Conservation (phyloP, 2,329 filamentous ascomycete genomes). For the Claviceps sp. region DNA sequence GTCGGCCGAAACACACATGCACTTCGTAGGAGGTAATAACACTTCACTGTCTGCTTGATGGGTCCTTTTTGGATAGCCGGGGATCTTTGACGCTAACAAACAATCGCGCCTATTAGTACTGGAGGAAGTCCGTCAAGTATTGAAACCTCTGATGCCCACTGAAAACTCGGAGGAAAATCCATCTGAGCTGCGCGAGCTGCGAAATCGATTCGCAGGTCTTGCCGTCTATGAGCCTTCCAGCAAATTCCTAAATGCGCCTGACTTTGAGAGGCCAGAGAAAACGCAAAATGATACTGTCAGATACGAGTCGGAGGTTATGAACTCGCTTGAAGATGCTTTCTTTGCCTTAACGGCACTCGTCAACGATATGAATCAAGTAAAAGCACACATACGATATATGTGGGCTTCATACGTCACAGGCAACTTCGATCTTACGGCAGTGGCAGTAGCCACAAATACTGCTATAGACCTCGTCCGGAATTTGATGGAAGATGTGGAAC, state of each 20-base stretch:
- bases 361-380: conserved; percentile 18
- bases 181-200: not conserved
- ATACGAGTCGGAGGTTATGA: conserved; percentile 20
- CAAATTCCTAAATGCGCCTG: conserved; percentile 20
- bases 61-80: not conserved
- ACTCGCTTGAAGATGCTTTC: conserved; percentile 13
- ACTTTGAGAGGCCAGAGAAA: conserved; percentile 5
- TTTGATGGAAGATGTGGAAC: conserved; percentile 18
- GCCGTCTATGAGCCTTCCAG: conserved; percentile 24
- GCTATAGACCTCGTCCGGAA: conserved; percentile 20
- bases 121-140: conserved; percentile 18
- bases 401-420: conserved; percentile 15
- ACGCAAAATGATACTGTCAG: not conserved
- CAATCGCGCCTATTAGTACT: conserved; percentile 14
- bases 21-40: conserved; percentile 11
- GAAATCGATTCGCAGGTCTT: conserved; percentile 22
- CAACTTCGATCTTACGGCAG: conserved; percentile 17
- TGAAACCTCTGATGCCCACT: conserved; percentile 12
- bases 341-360: conserved; percentile 16
- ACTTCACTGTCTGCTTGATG: conserved; percentile 15
- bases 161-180: not conserved
- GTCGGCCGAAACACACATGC: conserved; percentile 11
- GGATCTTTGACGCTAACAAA: not conserved
- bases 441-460: conserved; percentile 24
- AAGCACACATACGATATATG: conserved; percentile 15